Base-by-base conservation (phyloP, 2,329 filamentous ascomycete genomes). In the Trichoderma aggressivum region DNA sequence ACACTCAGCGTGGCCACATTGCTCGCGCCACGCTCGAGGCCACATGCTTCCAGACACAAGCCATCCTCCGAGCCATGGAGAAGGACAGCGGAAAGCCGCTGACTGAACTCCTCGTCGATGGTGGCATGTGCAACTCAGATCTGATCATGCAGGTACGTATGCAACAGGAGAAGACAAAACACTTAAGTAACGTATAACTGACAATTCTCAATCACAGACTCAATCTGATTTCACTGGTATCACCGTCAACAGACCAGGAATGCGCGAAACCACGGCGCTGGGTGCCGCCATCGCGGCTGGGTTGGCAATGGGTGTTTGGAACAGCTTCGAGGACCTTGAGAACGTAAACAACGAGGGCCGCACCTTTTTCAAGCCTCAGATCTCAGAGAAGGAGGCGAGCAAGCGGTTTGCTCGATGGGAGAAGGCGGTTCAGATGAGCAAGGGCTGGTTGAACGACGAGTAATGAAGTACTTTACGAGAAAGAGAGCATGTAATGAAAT, bases 221-320 rank as follows among this genome's bases (percentile, higher is more conserved):
- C 93, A 96, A 86, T 88, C 92, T 74, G 90, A 95, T 81, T 87
- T 95, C 59, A 93, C 93, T 75, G 89, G 90, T 67, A 94, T 95
- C 74, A 91, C 92, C 56, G 90, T 95, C 73, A 88, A 92, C 79
- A 88, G 93, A 50, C 92, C 93, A 5, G 86, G 88, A 68, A 95
- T 96, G 93, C 89, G 92, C 73, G 93, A 96, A 82, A 94, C 92
- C 3, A 96, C 93, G 4, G 91, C 92, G 1, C 86, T 95, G 4
- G 93, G 92, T 36, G 92, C 93, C 34, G 93, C 92, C 56, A 94
- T 95, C 73, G 92, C 93, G 7, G 92, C 93, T 26, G 93, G 91
- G n/a, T 89, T 94, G 74, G 92, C 92, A 4, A 88, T 91, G 7
- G 89, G 86, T 61, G 85, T 94, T 12, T 95, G 92, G 92, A 89